Evolutionary conservation across 1,284 basidiomycete species (phyloP).

Genomic region (Cryptococcus hybrid): DNA sequence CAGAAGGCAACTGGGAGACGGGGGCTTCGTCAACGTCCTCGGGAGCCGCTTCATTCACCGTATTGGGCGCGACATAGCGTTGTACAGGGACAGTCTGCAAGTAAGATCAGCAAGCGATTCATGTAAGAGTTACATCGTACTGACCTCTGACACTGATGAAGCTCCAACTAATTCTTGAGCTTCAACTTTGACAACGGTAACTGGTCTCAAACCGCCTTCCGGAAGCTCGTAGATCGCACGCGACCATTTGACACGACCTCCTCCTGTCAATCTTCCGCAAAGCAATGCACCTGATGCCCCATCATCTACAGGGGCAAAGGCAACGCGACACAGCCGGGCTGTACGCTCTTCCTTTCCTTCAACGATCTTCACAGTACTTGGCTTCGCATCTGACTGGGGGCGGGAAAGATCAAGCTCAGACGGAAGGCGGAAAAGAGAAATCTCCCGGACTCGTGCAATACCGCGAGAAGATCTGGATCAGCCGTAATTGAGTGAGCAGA

Average conservation of each 20-base stretch:
- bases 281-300: slow-evolving; percentile 57
- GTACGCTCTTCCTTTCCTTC: slow-evolving; percentile 43
- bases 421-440: slow-evolving; percentile 64
- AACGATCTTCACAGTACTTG: slow-evolving; percentile 36
- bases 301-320: slow-evolving; percentile 49
- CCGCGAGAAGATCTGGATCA: slow-evolving; percentile 56
- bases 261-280: slow-evolving; percentile 63
- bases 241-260: slow-evolving; percentile 67
- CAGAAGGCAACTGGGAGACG: slow-evolving; percentile 56
- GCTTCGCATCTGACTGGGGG: slow-evolving; percentile 40
- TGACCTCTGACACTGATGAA: background rate
- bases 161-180: slow-evolving; percentile 49
- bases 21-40: slow-evolving; percentile 39
- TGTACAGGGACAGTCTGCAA: slow-evolving; percentile 30
- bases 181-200: slow-evolving; percentile 54
- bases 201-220: slow-evolving; percentile 47
- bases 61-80: slow-evolving; percentile 41
- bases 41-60: slow-evolving; percentile 27
- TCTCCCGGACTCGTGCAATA: slow-evolving; percentile 66
- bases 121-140: background rate
- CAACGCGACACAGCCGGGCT: slow-evolving; percentile 27
- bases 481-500: slow-evolving; percentile 59
- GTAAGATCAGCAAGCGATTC: background rate
- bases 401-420: slow-evolving; percentile 52
- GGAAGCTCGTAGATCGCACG: slow-evolving; percentile 59